Evolutionary conservation across 768 basidiomycete genomes (phyloP).

Genomic region (Podaxis sp.): DNA sequence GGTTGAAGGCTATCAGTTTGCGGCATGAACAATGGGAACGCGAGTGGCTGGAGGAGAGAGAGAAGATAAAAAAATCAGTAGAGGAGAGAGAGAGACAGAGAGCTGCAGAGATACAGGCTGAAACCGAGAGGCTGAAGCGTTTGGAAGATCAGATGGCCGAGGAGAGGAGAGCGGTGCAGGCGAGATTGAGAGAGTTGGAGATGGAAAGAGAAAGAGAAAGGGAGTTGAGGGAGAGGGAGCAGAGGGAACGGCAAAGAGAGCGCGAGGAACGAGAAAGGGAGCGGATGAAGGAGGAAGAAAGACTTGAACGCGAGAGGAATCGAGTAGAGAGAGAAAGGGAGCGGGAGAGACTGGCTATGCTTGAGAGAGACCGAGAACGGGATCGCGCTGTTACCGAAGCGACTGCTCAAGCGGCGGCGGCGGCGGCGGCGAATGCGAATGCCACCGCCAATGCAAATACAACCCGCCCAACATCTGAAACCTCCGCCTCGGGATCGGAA

Average conservation of each 20-base stretch:
- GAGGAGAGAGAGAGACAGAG: neutral
- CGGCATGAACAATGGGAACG: neutral
- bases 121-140: neutral
- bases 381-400: neutral
- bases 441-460: neutral
- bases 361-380: neutral
- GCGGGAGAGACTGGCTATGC: neutral
- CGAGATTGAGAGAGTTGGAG: neutral
- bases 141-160: neutral
- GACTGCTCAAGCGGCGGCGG: neutral
- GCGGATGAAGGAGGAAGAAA: neutral
- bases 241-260: neutral
- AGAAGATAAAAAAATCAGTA: neutral
- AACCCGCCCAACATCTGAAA: neutral
- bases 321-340: neutral
- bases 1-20: neutral
- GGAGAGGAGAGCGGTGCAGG: neutral
- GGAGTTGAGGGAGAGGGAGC: neutral
- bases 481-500: slow-evolving; percentile 5
- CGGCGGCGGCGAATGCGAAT: neutral
- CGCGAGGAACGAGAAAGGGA: slow-evolving; percentile 1
- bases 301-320: neutral
- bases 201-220: slow-evolving; percentile 1
- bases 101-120: neutral
- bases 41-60: neutral